Evolutionary conservation across 148 eudicot genomes (phyloP).

Genomic region (Dianthus caryophyllus): DNA sequence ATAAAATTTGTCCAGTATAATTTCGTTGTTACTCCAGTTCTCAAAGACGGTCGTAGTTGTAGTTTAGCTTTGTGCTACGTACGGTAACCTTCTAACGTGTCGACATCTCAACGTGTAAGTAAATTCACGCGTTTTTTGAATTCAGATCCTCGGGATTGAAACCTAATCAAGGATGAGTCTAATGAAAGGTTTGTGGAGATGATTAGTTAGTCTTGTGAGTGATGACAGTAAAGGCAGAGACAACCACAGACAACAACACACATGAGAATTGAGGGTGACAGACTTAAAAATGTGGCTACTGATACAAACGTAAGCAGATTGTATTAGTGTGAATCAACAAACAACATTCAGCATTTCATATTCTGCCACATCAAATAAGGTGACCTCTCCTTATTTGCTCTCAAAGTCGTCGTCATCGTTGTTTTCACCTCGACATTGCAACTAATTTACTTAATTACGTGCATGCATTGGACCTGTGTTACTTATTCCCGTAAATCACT

Average conservation of each 20-base stretch:
- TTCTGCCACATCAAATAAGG: constrained; percentile 14
- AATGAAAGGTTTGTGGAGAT: background rate
- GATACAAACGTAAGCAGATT: constrained; percentile 8
- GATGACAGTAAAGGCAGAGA: constrained; percentile 4
- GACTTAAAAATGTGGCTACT: constrained; percentile 1
- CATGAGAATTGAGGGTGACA: background rate
- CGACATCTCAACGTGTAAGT: too few species aligned
- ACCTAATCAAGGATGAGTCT: background rate
- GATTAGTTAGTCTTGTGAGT: constrained; percentile 1
- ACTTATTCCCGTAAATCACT: too few species aligned
- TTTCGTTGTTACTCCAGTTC: too few species aligned
- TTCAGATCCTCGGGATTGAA: background rate
- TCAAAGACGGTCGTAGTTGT: too few species aligned
- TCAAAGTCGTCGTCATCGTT: constrained; percentile 7
- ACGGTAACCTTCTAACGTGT: too few species aligned
- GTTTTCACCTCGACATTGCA: constrained; percentile 7
- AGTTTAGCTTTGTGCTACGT: too few species aligned
- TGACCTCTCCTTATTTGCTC: constrained; percentile 25
- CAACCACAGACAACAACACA: background rate
- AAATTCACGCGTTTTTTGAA: background rate
- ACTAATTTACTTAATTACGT: background rate
- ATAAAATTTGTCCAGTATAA: too few species aligned
- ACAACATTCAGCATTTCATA: constrained; percentile 10
- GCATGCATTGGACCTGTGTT: background rate
- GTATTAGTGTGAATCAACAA: background rate